These are phyloP conservation scores for Coemansia sp. DNA, from an alignment of 192 early-diverging fungal species.

Conservation along the genomic window DNA sequence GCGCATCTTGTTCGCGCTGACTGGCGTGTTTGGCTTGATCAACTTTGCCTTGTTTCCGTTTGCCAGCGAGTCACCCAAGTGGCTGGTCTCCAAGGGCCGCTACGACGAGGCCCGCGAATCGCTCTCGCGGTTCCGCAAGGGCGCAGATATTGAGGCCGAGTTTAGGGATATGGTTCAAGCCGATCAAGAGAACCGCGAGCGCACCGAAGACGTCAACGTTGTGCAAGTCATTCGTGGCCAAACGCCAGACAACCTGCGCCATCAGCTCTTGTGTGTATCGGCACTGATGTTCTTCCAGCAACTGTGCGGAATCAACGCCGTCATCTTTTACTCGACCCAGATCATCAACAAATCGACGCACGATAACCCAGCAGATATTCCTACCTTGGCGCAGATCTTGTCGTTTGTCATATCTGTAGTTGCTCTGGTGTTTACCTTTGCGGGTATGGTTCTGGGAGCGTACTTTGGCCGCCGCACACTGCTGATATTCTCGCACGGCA, in stretches of 20 bases:
- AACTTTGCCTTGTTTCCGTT: conserved; percentile 62
- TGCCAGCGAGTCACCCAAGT: conserved; percentile 79
- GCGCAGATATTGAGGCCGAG: conserved; percentile 61
- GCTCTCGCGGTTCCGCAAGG: conserved; percentile 57
- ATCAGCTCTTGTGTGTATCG: conserved; percentile 64
- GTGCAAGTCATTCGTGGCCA: conserved; percentile 56
- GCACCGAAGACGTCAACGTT: conserved; percentile 50
- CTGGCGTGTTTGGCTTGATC: conserved; percentile 61
- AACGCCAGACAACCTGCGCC: conserved; percentile 57
- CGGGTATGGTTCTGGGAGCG: conserved; percentile 64
- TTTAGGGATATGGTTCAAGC: conserved; percentile 62
- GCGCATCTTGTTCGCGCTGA: conserved; percentile 69
- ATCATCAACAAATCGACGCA: conserved; percentile 64
- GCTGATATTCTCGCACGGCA: conserved; percentile 64
- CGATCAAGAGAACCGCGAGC: conserved; percentile 39
- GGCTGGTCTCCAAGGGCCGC: conserved; percentile 64
- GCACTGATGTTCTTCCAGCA: conserved; percentile 77
- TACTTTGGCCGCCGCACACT: conserved; percentile 69
- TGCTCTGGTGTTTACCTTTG: conserved; percentile 45
- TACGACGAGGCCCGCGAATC: conserved; percentile 58
- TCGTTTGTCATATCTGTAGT: conserved; percentile 51
- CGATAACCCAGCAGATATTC: conserved; percentile 49
- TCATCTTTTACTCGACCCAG: conserved; percentile 86
- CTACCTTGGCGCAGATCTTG: conserved; percentile 54
- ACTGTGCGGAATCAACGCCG: conserved; percentile 81